A percentile compares a stretch with the other conserved stretches of the same genome.
These are phyloP conservation scores for Annulohypoxylon moriforme DNA, from an alignment of 495 filamentous ascomycete genomes.

Conservation along the genomic window DNA sequence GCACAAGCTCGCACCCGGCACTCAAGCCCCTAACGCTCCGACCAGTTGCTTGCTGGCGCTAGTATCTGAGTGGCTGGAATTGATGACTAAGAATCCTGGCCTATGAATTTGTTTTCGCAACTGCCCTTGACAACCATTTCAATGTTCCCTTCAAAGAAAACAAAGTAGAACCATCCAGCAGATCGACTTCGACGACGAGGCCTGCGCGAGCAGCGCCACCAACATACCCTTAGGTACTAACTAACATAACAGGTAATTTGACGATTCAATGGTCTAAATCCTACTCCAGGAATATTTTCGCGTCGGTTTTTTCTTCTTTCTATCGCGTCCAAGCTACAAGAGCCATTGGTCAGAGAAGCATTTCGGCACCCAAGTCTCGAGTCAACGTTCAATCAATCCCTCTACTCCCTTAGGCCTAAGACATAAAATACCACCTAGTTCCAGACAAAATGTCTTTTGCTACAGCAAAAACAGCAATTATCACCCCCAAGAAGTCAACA, in stretches of 20 bases:
- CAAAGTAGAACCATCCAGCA: slow-evolving; percentile 35
- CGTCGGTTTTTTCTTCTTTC: neutral
- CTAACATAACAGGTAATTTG: slow-evolving; percentile 21
- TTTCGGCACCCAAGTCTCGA: slow-evolving; percentile 15
- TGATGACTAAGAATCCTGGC: slow-evolving; percentile 23
- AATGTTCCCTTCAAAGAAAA: slow-evolving; percentile 30
- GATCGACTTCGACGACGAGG: slow-evolving; percentile 30
- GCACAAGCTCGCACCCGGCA: no score
- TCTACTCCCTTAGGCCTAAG: slow-evolving; percentile 6
- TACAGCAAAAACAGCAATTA: slow-evolving; percentile 31
- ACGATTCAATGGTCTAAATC: slow-evolving; percentile 20
- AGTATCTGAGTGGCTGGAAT: neutral
- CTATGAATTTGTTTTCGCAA: slow-evolving; percentile 25
- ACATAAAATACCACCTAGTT: neutral
- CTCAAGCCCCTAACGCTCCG: neutral
- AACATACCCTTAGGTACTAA: slow-evolving; percentile 40
- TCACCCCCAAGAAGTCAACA: slow-evolving; percentile 59
- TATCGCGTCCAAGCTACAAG: slow-evolving; percentile 13
- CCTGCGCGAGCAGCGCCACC: slow-evolving; percentile 34
- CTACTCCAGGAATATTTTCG: neutral
- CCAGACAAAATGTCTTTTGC: slow-evolving; percentile 39
- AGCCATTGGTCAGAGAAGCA: slow-evolving; percentile 8
- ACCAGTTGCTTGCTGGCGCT: neutral
- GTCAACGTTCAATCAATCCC: slow-evolving; percentile 1
- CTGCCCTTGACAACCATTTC: slow-evolving; percentile 24